Percentiles rank a stretch among this genome's conserved stretches.
Evolutionary conservation across 352 stramenopile genomes (phyloP).

Genomic region (Pythium sp.): DNA sequence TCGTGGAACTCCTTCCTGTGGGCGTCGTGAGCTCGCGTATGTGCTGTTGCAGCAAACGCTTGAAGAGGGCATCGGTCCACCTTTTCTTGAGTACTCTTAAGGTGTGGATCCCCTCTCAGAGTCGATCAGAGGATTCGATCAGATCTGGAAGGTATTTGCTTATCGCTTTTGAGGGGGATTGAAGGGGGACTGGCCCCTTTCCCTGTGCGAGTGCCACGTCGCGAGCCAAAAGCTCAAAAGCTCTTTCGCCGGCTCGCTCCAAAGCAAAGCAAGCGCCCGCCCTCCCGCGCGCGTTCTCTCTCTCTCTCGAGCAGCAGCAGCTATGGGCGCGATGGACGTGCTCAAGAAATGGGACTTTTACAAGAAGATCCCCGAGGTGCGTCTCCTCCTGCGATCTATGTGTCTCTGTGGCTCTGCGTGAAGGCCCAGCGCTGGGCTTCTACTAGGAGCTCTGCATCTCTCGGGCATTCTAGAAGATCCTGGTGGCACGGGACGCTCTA

Average conservation of each 20-base stretch:
- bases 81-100: no score
- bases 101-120: background rate
- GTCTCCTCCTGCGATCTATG: slow-evolving; percentile 6
- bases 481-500: background rate
- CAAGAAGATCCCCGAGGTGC: slow-evolving; percentile 89
- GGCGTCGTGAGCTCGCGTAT: no score
- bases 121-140: background rate
- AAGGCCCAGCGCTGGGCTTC: background rate
- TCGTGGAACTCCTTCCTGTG: background rate
- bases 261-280: background rate
- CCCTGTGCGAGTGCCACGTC: slow-evolving; percentile 12
- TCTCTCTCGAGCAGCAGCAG: slow-evolving; percentile 13
- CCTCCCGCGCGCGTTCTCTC: no score
- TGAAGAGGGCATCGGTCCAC: no score
- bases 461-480: slow-evolving; percentile 13
- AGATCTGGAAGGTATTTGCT: no score
- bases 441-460: background rate
- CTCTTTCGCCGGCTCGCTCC: slow-evolving; percentile 10
- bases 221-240: slow-evolving; percentile 10
- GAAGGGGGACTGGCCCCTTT: slow-evolving; percentile 6
- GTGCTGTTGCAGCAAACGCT: no score
- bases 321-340: slow-evolving; percentile 84
- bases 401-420: background rate
- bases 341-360: slow-evolving; percentile 92
- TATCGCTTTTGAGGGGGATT: background rate